Base-by-base conservation (phyloP, 495 filamentous ascomycete genomes). In the Penicillium crystallinum region DNA sequence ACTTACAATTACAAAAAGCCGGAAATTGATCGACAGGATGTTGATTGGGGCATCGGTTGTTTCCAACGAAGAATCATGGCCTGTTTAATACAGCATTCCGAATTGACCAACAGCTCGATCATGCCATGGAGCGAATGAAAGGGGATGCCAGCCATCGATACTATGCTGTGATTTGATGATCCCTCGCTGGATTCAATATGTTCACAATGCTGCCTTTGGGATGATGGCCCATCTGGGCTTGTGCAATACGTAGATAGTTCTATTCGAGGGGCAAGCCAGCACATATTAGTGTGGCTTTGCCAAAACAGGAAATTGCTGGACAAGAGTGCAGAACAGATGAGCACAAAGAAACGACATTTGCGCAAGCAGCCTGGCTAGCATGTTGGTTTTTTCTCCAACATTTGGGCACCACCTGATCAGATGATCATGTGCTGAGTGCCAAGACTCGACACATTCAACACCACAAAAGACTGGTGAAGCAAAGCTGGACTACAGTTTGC, bases 211-310 rank as follows among this genome's bases (percentile, higher is more conserved):
- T 44, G 39, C 31, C 21, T 22, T 22, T 11, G 29, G 31, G 37
- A 34, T 22, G 18, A 27, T 48, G 41, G 52, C 48, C 48, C 44
- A 56, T 46, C 43, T 54, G 29, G 50, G 43, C 50, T 62, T 60
- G 50, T 61, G 55, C 58, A 63, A 49, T 58, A 58, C 55, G 60
- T 65, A 65, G 63, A 63, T 65, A 65, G 57, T 61, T 53, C 41
- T 48, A 54, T 56, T 38, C 39, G 36, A 37, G 38, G 43, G 35
- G 34, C 51, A 47, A 38, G n/a, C 25, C 34, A 47, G 10, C 35
- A 10, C 35, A 46, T 46, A 42, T 17, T 35, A 38, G 11, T 53
- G 39, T 38, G 46, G 48, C 50, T 50, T 35, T 56, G 55, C 22
- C 29, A 31, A 19, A 33, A 41, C 27, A 39, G 33, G 49, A 44